Evolutionary conservation across 176 grass and related monocot species (phyloP).

Genomic region (Lolium multiflorum): DNA sequence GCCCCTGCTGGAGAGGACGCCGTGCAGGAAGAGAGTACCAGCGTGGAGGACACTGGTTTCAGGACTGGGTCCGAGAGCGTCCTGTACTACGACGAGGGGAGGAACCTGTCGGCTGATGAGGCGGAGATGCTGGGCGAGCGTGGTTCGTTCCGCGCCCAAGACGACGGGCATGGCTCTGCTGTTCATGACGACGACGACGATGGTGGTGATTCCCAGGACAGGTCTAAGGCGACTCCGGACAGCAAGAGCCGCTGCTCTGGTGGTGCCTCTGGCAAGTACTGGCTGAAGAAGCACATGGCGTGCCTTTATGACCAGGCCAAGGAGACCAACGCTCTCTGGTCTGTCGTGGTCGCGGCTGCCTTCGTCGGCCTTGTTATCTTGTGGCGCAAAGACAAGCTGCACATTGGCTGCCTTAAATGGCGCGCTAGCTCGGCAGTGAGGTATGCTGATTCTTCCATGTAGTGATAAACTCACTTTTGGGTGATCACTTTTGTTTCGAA

Average conservation of each 20-base stretch:
- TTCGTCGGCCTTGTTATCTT: constrained; percentile 86
- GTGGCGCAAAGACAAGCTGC: constrained; percentile 86
- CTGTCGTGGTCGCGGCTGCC: constrained; percentile 76
- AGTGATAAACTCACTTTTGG: too few species aligned
- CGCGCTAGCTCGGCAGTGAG: constrained; percentile 52
- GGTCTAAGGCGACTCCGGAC: neutral
- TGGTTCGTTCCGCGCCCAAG: constrained; percentile 29
- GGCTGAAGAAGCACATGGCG: constrained; percentile 76
- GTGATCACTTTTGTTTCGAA: too few species aligned
- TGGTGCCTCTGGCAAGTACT: constrained; percentile 48
- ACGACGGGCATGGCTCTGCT: neutral
- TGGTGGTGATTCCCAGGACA: constrained; percentile 35
- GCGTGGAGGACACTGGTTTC: constrained; percentile 42
- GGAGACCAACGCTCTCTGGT: constrained; percentile 80
- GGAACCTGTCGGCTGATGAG: constrained; percentile 39
- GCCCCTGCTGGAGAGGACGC: constrained; percentile 25
- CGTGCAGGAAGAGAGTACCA: constrained; percentile 41
- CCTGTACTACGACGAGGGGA: constrained; percentile 55
- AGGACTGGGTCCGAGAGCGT: constrained; percentile 44
- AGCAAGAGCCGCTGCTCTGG: constrained; percentile 26
- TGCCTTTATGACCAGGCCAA: constrained; percentile 83
- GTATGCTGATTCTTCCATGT: constrained; percentile 51
- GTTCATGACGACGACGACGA: constrained; percentile 37
- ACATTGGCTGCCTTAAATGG: constrained; percentile 63
- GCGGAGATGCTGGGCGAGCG: constrained; percentile 34